Percentiles rank a stretch among this genome's conserved stretches.
Conservation (phyloP, 2,329 filamentous ascomycete species). For the Venturia nashicola region DNA sequence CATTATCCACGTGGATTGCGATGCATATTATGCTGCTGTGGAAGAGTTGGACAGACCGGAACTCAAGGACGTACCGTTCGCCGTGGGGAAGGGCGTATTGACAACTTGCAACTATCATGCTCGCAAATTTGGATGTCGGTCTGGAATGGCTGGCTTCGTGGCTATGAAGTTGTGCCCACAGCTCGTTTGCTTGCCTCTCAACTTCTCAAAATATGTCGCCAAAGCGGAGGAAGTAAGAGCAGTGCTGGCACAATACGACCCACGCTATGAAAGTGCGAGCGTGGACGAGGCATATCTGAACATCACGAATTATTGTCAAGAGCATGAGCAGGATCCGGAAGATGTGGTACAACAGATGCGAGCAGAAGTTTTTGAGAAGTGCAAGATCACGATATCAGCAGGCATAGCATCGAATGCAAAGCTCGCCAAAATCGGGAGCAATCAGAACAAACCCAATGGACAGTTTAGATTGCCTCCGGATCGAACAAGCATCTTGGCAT, state of each 20-base stretch:
- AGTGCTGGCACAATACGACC: constrained; percentile 77
- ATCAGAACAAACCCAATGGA: constrained; percentile 92
- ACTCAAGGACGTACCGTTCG: constrained; percentile 76
- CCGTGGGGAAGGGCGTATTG: constrained; percentile 65
- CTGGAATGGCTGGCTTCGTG: constrained; percentile 92
- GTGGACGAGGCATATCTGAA: constrained; percentile 97
- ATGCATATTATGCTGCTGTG: constrained; percentile 94
- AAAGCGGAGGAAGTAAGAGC: constrained; percentile 82
- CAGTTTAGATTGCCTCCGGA: constrained; percentile 69
- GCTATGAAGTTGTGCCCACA: constrained; percentile 88
- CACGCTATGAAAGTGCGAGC: constrained; percentile 82
- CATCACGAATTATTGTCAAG: constrained; percentile 69
- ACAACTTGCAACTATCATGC: constrained; percentile 80
- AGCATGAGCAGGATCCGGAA: constrained; percentile 55
- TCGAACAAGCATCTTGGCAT: constrained; percentile 62
- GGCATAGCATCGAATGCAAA: constrained; percentile 90
- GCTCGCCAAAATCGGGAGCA: constrained; percentile 89
- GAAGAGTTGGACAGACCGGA: constrained; percentile 68
- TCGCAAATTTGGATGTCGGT: constrained; percentile 78
- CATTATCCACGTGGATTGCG: constrained; percentile 88
- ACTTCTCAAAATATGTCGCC: constrained; percentile 80
- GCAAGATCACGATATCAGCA: constrained; percentile 80
- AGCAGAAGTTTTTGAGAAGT: constrained; percentile 59
- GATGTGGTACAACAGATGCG: constrained; percentile 70
- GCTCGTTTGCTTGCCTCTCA: constrained; percentile 68